These are phyloP conservation scores for Chamaecrista fasciculata DNA, from an alignment of 306 rosid genomes.

Conservation along the genomic window DNA sequence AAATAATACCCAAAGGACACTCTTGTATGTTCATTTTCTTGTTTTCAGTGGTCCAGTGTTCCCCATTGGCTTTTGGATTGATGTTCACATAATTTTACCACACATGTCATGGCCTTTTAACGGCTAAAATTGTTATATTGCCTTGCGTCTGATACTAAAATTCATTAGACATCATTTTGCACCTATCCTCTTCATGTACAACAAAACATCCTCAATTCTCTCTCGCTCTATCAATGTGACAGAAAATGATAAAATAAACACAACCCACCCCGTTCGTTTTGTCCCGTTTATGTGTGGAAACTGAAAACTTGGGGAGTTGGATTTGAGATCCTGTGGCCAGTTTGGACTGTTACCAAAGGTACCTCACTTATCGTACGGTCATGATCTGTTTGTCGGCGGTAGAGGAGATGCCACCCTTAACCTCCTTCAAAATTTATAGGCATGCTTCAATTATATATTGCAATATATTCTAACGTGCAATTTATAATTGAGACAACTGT, in stretches of 20 bases:
- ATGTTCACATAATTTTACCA: not conserved
- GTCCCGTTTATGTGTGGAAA: constrained; percentile 24
- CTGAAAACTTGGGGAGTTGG: not conserved
- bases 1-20: constrained; percentile 1
- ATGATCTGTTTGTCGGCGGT: constrained; percentile 53
- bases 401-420: constrained; percentile 33
- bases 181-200: constrained; percentile 24
- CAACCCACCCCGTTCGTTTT: constrained; percentile 1
- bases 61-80: constrained; percentile 15
- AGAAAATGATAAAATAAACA: constrained; percentile 17
- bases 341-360: constrained; percentile 38
- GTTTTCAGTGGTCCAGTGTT: constrained; percentile 28
- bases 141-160: constrained; percentile 22
- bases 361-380: constrained; percentile 49
- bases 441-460: constrained; percentile 23
- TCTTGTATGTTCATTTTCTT: not conserved
- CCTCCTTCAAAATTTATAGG: constrained; percentile 6
- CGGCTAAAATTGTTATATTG: constrained; percentile 36
- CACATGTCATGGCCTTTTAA: constrained; percentile 46
- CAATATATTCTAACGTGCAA: not conserved
- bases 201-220: constrained; percentile 30
- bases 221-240: constrained; percentile 21
- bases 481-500: constrained; percentile 34
- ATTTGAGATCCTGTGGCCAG: constrained; percentile 39
- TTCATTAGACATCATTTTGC: constrained; percentile 25